These are phyloP conservation scores for Ascodesmis nigricans DNA, from an alignment of 495 filamentous ascomycete species.

Conservation along the genomic window DNA sequence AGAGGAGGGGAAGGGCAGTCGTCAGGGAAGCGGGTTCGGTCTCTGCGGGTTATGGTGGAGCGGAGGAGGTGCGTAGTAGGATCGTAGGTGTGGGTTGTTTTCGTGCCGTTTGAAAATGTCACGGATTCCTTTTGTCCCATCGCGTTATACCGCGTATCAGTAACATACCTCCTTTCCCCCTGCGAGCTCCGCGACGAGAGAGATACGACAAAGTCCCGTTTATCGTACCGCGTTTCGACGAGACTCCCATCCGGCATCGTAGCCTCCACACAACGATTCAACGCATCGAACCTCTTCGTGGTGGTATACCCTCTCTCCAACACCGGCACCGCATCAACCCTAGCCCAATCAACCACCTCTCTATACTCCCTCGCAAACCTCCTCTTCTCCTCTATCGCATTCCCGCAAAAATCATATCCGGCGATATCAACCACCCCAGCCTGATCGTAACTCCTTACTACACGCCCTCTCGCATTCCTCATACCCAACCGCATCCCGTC, in stretches of 20 bases:
- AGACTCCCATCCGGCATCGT: conserved; percentile 2
- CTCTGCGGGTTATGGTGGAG: neutral
- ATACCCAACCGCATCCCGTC: too few species aligned
- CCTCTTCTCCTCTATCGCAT: neutral
- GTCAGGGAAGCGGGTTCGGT: neutral
- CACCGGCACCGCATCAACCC: too few species aligned
- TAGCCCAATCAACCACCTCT: conserved; percentile 17
- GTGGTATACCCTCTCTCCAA: conserved; percentile 3
- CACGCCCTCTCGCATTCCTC: too few species aligned
- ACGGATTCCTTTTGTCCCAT: neutral
- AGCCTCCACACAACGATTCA: conserved; percentile 6
- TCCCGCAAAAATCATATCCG: conserved; percentile 21
- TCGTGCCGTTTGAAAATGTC: conserved; percentile 7
- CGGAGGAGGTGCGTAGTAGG: conserved; percentile 1
- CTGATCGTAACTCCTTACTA: conserved; percentile 18
- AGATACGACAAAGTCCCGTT: too few species aligned
- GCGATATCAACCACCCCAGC: conserved; percentile 5
- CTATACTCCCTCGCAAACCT: conserved; percentile 13
- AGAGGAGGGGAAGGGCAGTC: too few species aligned
- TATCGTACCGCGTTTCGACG: neutral
- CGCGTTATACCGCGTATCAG: conserved; percentile 12
- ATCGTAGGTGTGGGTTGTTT: conserved; percentile 10
- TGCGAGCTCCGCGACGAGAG: too few species aligned
- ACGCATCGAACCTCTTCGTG: conserved; percentile 10
- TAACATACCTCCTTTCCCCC: too few species aligned